These are phyloP conservation scores for Fusarium liriodendri DNA, from an alignment of 2,329 filamentous ascomycete genomes.

Conservation along the genomic window DNA sequence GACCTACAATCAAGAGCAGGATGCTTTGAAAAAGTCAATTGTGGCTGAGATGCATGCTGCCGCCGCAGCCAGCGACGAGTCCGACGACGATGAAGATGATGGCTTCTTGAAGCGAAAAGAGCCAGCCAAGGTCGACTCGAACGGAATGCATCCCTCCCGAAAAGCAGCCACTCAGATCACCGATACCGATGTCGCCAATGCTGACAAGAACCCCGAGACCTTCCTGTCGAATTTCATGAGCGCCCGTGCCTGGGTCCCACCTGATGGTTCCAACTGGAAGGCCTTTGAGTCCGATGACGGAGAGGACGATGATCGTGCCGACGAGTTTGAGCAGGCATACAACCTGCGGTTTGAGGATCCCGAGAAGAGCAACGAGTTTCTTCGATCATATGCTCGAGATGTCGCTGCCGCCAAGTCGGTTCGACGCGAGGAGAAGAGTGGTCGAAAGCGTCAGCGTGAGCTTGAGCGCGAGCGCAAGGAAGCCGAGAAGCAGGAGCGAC, in stretches of 20 bases:
- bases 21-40: conserved; percentile 80
- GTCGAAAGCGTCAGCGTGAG: conserved; percentile 82
- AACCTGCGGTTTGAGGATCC: conserved; percentile 97
- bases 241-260: conserved; percentile 88
- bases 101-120: conserved; percentile 79
- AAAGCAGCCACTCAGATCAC: conserved; percentile 58
- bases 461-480: conserved; percentile 82
- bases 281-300: conserved; percentile 95
- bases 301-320: conserved; percentile 79
- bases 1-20: conserved; percentile 91
- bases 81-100: conserved; percentile 66
- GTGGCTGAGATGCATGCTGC: conserved; percentile 83
- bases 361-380: conserved; percentile 84
- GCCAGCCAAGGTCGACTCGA: conserved; percentile 53
- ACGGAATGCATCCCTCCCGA: conserved; percentile 69
- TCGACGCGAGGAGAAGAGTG: conserved; percentile 82
- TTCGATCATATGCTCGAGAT: conserved; percentile 91
- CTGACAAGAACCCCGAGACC: conserved; percentile 89
- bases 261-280: conserved; percentile 73
- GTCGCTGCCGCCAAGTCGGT: conserved; percentile 85
- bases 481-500: conserved; percentile 78
- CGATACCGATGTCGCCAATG: conserved; percentile 75
- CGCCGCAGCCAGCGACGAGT: conserved; percentile 62
- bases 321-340: conserved; percentile 92
- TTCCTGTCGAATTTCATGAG: conserved; percentile 97